Evolutionary conservation across 2,329 filamentous ascomycete species (phyloP).

Genomic region (Lachnellula occidentalis): DNA sequence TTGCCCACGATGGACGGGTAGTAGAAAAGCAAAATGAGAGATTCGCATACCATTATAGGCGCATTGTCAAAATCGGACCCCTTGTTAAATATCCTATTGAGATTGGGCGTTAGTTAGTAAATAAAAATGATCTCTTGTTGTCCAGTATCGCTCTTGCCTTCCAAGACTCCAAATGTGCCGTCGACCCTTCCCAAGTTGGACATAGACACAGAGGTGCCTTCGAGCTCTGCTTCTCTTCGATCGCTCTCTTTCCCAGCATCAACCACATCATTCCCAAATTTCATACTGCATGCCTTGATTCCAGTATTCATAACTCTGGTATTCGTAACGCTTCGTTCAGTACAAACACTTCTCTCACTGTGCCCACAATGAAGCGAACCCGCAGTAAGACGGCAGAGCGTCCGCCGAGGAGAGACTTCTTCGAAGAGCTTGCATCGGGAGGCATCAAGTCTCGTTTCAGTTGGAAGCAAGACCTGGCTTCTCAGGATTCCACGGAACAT

Average conservation of each 20-base stretch:
- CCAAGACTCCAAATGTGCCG: not conserved
- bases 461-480: slow-evolving; percentile 10
- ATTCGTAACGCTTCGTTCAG: not conserved
- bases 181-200: not conserved
- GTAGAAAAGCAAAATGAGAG: slow-evolving; percentile 28
- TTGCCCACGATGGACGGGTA: slow-evolving; percentile 22
- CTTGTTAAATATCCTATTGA: slow-evolving; percentile 5
- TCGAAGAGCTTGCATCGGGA: not conserved
- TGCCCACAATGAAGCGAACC: slow-evolving; percentile 20
- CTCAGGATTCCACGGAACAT: slow-evolving; percentile 21
- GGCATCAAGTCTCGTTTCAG: not conserved
- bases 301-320: slow-evolving; percentile 6
- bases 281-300: not conserved
- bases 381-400: slow-evolving; percentile 10
- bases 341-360: not conserved
- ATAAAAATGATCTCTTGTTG: slow-evolving; percentile 8
- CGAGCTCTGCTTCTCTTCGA: not conserved
- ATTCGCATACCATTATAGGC: slow-evolving; percentile 30
- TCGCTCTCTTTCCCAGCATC: not conserved
- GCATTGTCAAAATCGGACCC: slow-evolving; percentile 25
- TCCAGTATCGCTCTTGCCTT: not conserved
- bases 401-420: not conserved
- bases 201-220: not conserved
- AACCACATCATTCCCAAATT: not conserved
- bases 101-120: slow-evolving; percentile 15